Conservation (phyloP, 1,284 basidiomycete species). For the Stereum hirsutum region DNA sequence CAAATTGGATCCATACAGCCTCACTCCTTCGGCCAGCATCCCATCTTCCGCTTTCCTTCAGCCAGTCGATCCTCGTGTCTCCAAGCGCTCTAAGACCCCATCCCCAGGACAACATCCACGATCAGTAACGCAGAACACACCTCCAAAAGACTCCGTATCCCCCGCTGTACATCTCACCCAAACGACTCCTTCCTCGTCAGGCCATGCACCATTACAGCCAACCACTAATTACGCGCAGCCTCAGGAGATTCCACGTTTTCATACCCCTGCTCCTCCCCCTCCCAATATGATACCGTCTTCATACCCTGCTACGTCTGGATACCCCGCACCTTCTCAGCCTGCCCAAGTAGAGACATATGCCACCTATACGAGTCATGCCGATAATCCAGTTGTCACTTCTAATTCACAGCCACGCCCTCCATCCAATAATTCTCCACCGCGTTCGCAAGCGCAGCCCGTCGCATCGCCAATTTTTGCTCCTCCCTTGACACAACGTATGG, state of each 20-base stretch:
- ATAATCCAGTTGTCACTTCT: slow-evolving; percentile 4
- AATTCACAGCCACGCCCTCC: slow-evolving; percentile 10
- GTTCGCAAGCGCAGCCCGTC: slow-evolving; percentile 8
- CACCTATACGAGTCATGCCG: slow-evolving; percentile 5
- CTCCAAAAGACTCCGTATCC: slow-evolving; percentile 6
- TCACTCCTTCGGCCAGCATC: too few species aligned
- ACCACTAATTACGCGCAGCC: slow-evolving; percentile 3
- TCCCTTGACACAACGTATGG: slow-evolving; percentile 7
- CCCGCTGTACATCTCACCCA: slow-evolving; percentile 4
- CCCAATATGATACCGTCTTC: slow-evolving; percentile 7
- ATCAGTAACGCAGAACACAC: not conserved
- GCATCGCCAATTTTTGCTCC: slow-evolving; percentile 5
- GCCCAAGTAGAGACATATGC: slow-evolving; percentile 9
- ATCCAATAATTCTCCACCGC: slow-evolving; percentile 11
- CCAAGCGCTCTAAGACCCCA: too few species aligned
- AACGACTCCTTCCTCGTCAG: not conserved
- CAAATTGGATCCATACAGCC: too few species aligned
- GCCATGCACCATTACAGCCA: not conserved
- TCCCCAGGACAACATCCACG: slow-evolving; percentile 1
- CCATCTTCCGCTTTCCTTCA: too few species aligned
- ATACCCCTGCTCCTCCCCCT: not conserved
- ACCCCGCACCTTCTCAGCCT: slow-evolving; percentile 10
- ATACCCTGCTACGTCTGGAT: slow-evolving; percentile 12
- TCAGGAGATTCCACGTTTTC: slow-evolving; percentile 11
- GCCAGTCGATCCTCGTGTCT: not conserved